Evolutionary conservation across 116 monocot species (phyloP).

Genomic region (Zostera marina): DNA sequence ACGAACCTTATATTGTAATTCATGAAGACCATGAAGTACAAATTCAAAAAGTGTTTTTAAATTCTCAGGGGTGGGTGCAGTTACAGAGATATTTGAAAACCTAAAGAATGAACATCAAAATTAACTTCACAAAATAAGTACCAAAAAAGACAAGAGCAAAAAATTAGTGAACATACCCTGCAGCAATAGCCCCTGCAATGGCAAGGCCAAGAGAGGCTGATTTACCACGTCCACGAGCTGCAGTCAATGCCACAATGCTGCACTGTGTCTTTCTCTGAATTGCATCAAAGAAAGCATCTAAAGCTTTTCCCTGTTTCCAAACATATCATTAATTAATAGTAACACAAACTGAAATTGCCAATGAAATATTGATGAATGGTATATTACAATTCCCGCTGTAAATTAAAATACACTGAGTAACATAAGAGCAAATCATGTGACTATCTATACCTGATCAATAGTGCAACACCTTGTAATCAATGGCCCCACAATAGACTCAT

Average conservation of each 20-base stretch:
- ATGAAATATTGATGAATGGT: too few relatives aligned
- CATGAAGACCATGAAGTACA: conserved; percentile 67
- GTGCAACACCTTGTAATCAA: conserved; percentile 79
- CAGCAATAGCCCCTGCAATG: conserved; percentile 81
- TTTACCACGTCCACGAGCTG: conserved; percentile 93
- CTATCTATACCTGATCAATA: conserved; percentile 62
- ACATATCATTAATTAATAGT: too few relatives aligned
- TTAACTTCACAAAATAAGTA: conserved; percentile 3
- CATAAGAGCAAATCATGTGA: neutral
- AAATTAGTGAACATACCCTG: conserved; percentile 34
- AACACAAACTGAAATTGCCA: neutral
- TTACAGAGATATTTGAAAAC: conserved; percentile 95
- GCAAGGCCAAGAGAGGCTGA: conserved; percentile 96
- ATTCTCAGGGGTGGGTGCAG: conserved; percentile 92
- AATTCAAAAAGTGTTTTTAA: conserved; percentile 94
- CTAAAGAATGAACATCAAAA: conserved; percentile 17
- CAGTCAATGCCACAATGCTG: conserved; percentile 76
- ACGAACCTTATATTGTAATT: conserved; percentile 73
- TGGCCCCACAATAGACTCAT: conserved; percentile 74
- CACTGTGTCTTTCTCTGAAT: conserved; percentile 72
- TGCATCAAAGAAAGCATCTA: conserved; percentile 75
- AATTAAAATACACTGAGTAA: neutral
- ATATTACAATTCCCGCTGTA: neutral
- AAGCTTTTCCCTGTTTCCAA: conserved; percentile 56
- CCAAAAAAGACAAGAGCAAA: neutral